A percentile compares a stretch with the other conserved stretches of the same genome.
phyloP scores from a whole-genome alignment of 2,329 filamentous ascomycete species.

The Cercospora berteroae region DNA sequence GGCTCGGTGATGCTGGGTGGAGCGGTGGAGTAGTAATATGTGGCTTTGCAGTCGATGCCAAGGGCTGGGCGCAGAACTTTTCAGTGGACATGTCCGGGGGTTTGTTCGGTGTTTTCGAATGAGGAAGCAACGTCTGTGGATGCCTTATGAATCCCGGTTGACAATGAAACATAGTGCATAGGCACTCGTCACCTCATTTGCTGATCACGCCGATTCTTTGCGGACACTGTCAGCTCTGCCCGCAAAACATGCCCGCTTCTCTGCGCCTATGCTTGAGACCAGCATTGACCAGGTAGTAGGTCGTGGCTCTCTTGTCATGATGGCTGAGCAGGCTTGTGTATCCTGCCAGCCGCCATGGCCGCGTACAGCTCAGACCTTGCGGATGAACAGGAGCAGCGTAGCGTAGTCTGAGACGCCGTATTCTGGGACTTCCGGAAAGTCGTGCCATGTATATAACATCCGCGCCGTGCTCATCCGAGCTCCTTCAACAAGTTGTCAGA shows the following conservation, averaged over 20 bases:
- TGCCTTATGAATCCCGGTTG: neutral
- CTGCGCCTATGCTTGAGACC: neutral
- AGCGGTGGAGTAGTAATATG: neutral
- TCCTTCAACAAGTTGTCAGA: neutral
- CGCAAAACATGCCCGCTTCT: neutral
- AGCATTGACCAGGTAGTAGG: conserved; percentile 3
- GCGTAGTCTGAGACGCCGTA: neutral
- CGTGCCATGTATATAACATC: neutral
- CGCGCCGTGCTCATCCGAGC: neutral
- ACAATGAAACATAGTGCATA: conserved; percentile 4
- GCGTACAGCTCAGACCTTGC: conserved; percentile 6
- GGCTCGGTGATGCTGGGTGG: neutral
- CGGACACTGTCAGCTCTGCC: neutral
- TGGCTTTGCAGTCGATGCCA: conserved; percentile 57
- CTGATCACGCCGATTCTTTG: neutral
- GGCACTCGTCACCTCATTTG: conserved; percentile 5
- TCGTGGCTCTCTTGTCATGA: conserved; percentile 12
- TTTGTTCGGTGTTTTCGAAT: neutral
- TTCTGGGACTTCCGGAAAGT: neutral
- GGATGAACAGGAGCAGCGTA: neutral
- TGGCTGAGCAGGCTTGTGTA: conserved; percentile 17
- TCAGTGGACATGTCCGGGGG: neutral
- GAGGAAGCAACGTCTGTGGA: neutral
- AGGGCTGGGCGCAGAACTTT: conserved; percentile 60
- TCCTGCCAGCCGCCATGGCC: conserved; percentile 3